Evolutionary conservation across 495 filamentous ascomycete species (phyloP), one percentile per base, ranked within the genome.

Genomic region (Trichoderma orchidacearum): DNA sequence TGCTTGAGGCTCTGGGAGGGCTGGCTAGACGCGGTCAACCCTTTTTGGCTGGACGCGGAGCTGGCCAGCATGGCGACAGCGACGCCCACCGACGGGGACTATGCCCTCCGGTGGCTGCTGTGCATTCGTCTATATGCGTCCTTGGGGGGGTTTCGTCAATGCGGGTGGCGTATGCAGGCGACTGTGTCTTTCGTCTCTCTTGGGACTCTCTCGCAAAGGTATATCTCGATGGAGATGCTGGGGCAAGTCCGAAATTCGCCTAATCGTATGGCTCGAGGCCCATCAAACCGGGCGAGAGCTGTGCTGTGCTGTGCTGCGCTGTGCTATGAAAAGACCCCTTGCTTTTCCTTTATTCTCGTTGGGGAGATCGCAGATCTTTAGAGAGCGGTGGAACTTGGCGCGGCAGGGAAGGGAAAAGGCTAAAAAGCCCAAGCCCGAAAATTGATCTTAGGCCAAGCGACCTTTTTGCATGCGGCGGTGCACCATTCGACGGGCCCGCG

Each of bases 41-140:
- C 82, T 70, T 84, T 82, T 70, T 89, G 86, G 64, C 82, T 82
- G 64, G 81, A 84, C 68, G 80, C 80, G 58, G 85, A 87, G 66
- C 77, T 74, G 71, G 73, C 78, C 67, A 79, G 70, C 70, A 79
- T 79, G 69, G 71, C 38, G 66, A 72, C 77, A 62, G 73, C 76
- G 76, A 79, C 71, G 70, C 70, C 76, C 70, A 72, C 71, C 62
- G 62, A 60, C 57, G 58, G 63, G 41, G 63, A 63, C 60, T 56
- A 64, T 66, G 55, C 60, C 64, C 25, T 52, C 21, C 12, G 29
- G 55, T 18, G 55, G 55, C 17, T 51, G 18, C 18, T 30, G 27
- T 13, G 53, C 56, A 57, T 57, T 57, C 56, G 56, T 34, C 28
- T 27, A 23, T 32, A 30, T 51, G 17, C 41, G 45, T 31, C 7